Evolutionary conservation across 2,329 filamentous ascomycete genomes (phyloP).

Genomic region (Plenodomus tracheiphilus): DNA sequence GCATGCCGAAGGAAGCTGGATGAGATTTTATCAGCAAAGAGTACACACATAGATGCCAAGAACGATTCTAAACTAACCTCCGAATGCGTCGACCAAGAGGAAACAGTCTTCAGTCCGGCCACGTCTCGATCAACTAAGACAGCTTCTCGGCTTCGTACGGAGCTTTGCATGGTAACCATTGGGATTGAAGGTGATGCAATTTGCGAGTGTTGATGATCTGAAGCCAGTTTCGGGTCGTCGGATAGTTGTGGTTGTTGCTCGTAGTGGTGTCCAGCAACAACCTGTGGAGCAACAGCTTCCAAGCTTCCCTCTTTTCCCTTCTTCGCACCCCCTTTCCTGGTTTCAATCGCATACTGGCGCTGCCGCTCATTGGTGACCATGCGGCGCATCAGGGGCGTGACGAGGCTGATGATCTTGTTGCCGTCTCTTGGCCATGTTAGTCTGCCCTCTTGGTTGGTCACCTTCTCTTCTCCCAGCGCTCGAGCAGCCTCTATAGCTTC

Average conservation of each 20-base stretch:
- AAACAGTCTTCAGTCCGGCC: background rate
- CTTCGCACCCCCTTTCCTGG: conserved; percentile 54
- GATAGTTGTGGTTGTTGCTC: conserved; percentile 18
- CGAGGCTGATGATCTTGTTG: conserved; percentile 59
- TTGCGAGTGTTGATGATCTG: conserved; percentile 3
- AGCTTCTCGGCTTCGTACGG: background rate
- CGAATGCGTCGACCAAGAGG: background rate
- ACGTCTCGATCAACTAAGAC: background rate
- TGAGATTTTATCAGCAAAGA: background rate
- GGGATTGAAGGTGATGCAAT: conserved; percentile 1
- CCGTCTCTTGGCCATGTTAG: conserved; percentile 59
- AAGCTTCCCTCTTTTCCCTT: conserved; percentile 30
- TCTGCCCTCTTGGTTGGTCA: conserved; percentile 35
- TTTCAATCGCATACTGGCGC: conserved; percentile 60
- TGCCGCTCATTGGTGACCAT: conserved; percentile 66
- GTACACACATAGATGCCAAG: background rate
- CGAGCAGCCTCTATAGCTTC: conserved; percentile 41
- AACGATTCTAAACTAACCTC: background rate
- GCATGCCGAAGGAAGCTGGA: conserved; percentile 8
- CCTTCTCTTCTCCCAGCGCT: conserved; percentile 46
- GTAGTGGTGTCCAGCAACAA: conserved; percentile 9
- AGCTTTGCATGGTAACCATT: background rate
- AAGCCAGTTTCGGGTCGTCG: conserved; percentile 11
- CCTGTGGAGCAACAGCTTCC: conserved; percentile 19
- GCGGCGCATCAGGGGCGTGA: conserved; percentile 60